These are phyloP conservation scores for Podospora comata DNA, from an alignment of 495 filamentous ascomycete genomes.

Conservation along the genomic window DNA sequence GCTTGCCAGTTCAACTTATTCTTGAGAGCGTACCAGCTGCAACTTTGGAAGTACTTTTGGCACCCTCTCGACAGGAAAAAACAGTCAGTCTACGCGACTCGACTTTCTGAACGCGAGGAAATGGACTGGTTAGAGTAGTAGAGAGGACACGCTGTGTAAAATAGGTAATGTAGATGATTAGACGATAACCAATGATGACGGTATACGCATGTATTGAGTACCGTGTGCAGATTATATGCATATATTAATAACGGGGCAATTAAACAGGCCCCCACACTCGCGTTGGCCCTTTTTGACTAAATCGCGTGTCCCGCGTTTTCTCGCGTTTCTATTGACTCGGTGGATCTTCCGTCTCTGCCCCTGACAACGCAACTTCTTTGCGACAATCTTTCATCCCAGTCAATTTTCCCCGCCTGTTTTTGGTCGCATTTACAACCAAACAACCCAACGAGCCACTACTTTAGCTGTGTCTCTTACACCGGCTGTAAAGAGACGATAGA, in stretches of 20 bases:
- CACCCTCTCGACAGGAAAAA: not conserved
- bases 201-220: too few relatives aligned
- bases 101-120: not conserved
- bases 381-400: conserved; percentile 1
- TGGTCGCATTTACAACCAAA: not conserved
- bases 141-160: not conserved
- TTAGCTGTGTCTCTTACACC: conserved; percentile 6
- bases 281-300: conserved; percentile 18
- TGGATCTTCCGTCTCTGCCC: conserved; percentile 4
- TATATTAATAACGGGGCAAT: conserved; percentile 18
- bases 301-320: conserved; percentile 34
- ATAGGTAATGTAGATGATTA: too few relatives aligned
- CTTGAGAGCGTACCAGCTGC: not conserved
- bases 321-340: conserved; percentile 34
- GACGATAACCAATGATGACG: too few relatives aligned
- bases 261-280: conserved; percentile 20
- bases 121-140: not conserved
- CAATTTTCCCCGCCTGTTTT: conserved; percentile 3
- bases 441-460: conserved; percentile 4
- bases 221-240: not conserved
- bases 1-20: not conserved
- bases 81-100: not conserved
- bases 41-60: not conserved
- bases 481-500: conserved; percentile 8
- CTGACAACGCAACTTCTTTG: not conserved